phyloP scores from a whole-genome alignment of 179 eudicot species.

The Silene noctiflora region DNA sequence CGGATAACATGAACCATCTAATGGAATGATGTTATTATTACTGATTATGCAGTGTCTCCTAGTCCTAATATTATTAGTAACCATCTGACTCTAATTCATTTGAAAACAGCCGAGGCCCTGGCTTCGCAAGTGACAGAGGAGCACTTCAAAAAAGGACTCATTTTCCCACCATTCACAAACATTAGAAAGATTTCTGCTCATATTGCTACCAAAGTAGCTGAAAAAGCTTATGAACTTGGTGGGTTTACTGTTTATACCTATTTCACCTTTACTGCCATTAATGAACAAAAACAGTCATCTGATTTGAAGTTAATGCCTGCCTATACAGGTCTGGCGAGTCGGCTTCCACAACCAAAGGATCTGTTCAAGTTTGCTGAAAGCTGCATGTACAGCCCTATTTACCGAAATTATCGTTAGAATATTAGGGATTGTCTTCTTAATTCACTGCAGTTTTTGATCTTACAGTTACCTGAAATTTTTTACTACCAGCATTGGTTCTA shows the following conservation, averaged over 20 bases:
- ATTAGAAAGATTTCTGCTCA: conserved; percentile 86
- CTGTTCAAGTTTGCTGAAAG: conserved; percentile 74
- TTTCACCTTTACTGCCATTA: background rate
- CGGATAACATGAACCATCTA: too few relatives aligned
- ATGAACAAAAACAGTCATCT: background rate
- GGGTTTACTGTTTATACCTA: conserved; percentile 8
- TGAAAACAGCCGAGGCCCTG: conserved; percentile 78
- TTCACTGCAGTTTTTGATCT: conserved; percentile 17
- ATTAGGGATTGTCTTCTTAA: background rate
- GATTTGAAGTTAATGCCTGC: background rate
- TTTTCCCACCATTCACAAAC: conserved; percentile 67
- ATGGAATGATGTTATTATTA: too few relatives aligned
- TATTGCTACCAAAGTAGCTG: conserved; percentile 90
- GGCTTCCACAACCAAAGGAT: conserved; percentile 70
- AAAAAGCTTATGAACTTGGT: conserved; percentile 90
- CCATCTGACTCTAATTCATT: background rate
- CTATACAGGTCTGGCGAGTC: conserved; percentile 64
- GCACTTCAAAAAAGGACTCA: conserved; percentile 67
- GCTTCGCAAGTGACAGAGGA: conserved; percentile 83
- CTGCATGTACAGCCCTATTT: conserved; percentile 82
- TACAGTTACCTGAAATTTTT: background rate
- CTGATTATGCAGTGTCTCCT: too few relatives aligned
- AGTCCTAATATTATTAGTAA: background rate
- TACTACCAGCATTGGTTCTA: background rate
- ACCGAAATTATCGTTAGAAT: conserved; percentile 55